phyloP scores from a whole-genome alignment of 2,329 filamentous ascomycete genomes.

The Alternaria triticimaculans region DNA sequence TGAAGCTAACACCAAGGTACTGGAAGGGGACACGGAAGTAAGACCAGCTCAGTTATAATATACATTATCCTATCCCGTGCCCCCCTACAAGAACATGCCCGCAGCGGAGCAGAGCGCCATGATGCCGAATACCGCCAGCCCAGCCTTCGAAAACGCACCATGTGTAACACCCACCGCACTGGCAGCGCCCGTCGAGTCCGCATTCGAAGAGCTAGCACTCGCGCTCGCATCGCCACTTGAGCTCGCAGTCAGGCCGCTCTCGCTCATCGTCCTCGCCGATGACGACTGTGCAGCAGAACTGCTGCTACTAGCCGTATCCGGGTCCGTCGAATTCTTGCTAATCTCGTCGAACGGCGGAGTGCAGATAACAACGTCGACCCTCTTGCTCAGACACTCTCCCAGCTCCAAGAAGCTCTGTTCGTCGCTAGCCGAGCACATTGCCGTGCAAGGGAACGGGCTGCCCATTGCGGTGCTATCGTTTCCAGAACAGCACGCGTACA shows the following conservation, averaged over 20 bases:
- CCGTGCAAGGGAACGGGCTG: constrained; percentile 11
- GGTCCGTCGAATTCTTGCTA: background rate
- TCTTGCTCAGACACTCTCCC: constrained; percentile 27
- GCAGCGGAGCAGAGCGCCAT: constrained; percentile 12
- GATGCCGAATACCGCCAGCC: constrained; percentile 12
- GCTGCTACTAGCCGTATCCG: constrained; percentile 2
- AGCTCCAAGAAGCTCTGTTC: constrained; percentile 22
- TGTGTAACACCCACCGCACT: constrained; percentile 3
- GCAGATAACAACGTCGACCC: constrained; percentile 23
- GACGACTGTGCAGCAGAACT: background rate
- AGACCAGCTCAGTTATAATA: background rate
- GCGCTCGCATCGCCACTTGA: background rate
- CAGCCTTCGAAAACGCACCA: constrained; percentile 5
- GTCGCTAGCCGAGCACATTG: constrained; percentile 13
- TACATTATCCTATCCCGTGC: background rate
- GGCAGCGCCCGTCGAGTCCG: constrained; percentile 5
- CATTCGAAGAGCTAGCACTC: background rate
- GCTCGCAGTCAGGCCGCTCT: constrained; percentile 5
- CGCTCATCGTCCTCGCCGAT: background rate
- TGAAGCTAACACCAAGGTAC: background rate
- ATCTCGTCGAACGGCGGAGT: constrained; percentile 13
- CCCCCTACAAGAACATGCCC: constrained; percentile 13
- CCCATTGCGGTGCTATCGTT: constrained; percentile 11
- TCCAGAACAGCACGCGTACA: constrained; percentile 26
- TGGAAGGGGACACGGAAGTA: background rate